phyloP scores from a whole-genome alignment of 2,329 filamentous ascomycete genomes.

The Neopestalotiopsis sp. region DNA sequence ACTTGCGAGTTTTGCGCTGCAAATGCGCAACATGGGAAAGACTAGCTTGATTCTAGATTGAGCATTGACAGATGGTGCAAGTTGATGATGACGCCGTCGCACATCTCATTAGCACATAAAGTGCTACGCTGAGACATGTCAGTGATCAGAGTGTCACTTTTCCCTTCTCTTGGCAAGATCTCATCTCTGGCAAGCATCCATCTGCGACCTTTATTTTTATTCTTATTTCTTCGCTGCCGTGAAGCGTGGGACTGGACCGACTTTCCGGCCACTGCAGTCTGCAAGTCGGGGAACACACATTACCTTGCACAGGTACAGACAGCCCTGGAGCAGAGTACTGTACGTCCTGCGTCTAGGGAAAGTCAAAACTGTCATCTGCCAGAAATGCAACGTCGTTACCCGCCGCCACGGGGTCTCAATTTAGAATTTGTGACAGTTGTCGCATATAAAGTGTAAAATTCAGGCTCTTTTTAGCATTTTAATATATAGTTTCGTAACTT shows the following conservation, averaged over 20 bases:
- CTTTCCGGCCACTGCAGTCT: too few relatives aligned
- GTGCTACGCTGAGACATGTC: conserved; percentile 8
- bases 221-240: not conserved
- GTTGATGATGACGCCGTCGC: not conserved
- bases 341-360: not conserved
- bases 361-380: conserved; percentile 1
- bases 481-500: not conserved
- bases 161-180: not conserved
- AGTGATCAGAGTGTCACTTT: not conserved
- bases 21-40: not conserved
- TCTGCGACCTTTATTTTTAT: not conserved
- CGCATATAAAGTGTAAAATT: not conserved
- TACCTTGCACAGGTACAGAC: too few relatives aligned
- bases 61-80: not conserved
- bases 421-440: not conserved
- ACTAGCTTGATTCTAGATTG: not conserved
- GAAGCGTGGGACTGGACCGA: not conserved
- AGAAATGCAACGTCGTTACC: conserved; percentile 2
- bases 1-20: not conserved
- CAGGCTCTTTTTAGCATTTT: not conserved
- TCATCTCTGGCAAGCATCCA: not conserved
- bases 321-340: too few relatives aligned
- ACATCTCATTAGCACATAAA: not conserved
- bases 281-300: too few relatives aligned
- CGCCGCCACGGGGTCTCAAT: conserved; percentile 11